phyloP scores from a whole-genome alignment of 176 grass and related monocot genomes.

The Carex parvula region DNA sequence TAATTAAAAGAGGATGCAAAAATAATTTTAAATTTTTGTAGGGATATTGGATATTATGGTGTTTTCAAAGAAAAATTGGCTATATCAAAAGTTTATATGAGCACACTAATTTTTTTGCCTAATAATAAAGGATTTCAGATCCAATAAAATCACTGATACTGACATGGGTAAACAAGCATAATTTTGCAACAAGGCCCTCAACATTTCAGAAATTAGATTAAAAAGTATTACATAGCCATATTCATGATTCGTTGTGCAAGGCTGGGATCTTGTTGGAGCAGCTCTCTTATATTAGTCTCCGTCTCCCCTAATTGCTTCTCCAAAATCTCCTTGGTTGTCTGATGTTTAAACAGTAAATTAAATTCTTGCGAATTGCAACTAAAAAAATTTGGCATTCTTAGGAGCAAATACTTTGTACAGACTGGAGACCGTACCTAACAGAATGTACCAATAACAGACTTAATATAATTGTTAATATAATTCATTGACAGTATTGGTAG shows the following conservation, averaged over 20 bases:
- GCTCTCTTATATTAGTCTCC: conserved; percentile 81
- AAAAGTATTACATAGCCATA: conserved; percentile 60
- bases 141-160: not conserved
- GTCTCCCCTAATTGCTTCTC: conserved; percentile 83
- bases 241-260: conserved; percentile 81
- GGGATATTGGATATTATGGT: too few relatives aligned
- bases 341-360: not conserved
- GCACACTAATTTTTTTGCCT: too few relatives aligned
- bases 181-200: not conserved
- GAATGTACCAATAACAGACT: too few relatives aligned
- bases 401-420: not conserved
- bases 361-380: not conserved
- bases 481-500: not conserved
- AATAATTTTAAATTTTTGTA: too few relatives aligned
- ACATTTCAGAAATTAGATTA: not conserved
- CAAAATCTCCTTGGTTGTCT: conserved; percentile 86
- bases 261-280: conserved; percentile 79
- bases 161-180: conserved; percentile 5
- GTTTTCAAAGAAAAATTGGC: too few relatives aligned
- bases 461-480: too few relatives aligned
- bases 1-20: too few relatives aligned
- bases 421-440: not conserved
- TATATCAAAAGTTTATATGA: too few relatives aligned
- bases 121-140: not conserved
- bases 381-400: not conserved